Evolutionary conservation across 2,329 filamentous ascomycete genomes (phyloP), one percentile per base, ranked within the genome.

Genomic region (Sporothrix pseudoabietina): DNA sequence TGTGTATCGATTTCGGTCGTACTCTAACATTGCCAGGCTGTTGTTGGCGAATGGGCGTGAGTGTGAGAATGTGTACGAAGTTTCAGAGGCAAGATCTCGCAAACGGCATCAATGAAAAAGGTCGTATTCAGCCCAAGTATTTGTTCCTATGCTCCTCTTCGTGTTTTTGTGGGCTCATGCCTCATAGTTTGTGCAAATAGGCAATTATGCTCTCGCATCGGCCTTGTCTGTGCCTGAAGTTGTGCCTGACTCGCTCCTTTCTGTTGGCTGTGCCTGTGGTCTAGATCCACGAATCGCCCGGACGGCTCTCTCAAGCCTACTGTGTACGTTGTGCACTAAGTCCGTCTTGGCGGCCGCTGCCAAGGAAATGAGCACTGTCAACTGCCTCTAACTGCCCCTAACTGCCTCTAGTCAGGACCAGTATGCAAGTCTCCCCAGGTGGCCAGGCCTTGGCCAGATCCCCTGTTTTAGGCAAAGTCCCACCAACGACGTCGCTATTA

Each of bases 291-390:
- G 1, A 61, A 39, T 39, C 6, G 59, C 16, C 61, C 35, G 26
- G 59, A 22, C 52, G 16, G 35, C 57, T 30, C 7, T 12, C 35
- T 19, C 12, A 26, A 12, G 39, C 61, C 26, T 26, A 26, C 26
- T 26, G 26, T 26, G 5, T 47, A n/a, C 8, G 59, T 44, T 61
- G 35, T 49, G 47, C 71, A 57, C 70, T 44, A 66, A 55, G 32
- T 41, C 44, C 26, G 54, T 71, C 71, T 72, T 72, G 63, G 71
- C 71, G 32, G 16, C 61, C 35, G 52, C 49, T 61, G 63, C 71
- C 63, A 69, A 72, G 71, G 32, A n/a, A 55, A 35, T 7, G 5
- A 7, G 2, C 35, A 32, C 41, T 66, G n/a, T 3, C n/a, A 52
- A 47, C 44, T 2, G 14, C 65, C 65, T 19, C 5, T 9, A 52